A percentile compares a stretch with the other conserved stretches of the same genome.
phyloP scores from a whole-genome alignment of 1,139 yeast genomes.

The Saccharomycopsis phalli region DNA sequence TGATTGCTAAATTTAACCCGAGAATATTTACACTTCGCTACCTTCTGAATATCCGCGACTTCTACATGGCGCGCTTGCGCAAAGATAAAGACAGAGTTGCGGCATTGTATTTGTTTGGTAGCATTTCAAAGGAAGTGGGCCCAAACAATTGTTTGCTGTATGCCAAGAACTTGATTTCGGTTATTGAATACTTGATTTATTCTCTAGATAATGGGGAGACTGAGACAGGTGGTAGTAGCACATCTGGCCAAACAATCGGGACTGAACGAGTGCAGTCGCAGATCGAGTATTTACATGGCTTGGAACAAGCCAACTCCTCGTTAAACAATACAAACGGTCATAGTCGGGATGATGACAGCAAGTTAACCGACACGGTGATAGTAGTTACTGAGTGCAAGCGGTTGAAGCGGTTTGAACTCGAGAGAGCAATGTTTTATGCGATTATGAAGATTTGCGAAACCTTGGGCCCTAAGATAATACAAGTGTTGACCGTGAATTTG shows the following conservation, averaged over 20 bases:
- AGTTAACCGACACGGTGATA: not conserved
- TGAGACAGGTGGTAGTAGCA: not conserved
- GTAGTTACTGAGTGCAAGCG: conserved; percentile 14
- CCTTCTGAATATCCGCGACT: conserved; percentile 70
- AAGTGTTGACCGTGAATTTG: conserved; percentile 15
- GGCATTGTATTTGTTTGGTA: conserved; percentile 15
- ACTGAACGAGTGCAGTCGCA: no score
- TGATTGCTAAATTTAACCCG: conserved; percentile 72
- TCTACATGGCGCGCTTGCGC: conserved; percentile 71
- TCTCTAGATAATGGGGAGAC: conserved; percentile 1
- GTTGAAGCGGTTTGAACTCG: conserved; percentile 17
- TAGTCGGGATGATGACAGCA: not conserved
- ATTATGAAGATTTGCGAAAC: conserved; percentile 18
- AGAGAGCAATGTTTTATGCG: conserved; percentile 19
- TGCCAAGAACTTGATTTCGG: conserved; percentile 13
- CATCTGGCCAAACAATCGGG: no score
- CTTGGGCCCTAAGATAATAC: conserved; percentile 14
- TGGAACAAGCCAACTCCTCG: no score
- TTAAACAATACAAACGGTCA: not conserved
- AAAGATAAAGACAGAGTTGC: conserved; percentile 59
- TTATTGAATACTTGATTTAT: conserved; percentile 15
- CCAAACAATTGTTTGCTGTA: conserved; percentile 11
- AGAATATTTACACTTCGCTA: conserved; percentile 72
- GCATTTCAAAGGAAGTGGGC: conserved; percentile 14
- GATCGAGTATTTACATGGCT: not conserved